phyloP scores from a whole-genome alignment of 345 rosid genomes.

The Stellera chamaejasme region DNA sequence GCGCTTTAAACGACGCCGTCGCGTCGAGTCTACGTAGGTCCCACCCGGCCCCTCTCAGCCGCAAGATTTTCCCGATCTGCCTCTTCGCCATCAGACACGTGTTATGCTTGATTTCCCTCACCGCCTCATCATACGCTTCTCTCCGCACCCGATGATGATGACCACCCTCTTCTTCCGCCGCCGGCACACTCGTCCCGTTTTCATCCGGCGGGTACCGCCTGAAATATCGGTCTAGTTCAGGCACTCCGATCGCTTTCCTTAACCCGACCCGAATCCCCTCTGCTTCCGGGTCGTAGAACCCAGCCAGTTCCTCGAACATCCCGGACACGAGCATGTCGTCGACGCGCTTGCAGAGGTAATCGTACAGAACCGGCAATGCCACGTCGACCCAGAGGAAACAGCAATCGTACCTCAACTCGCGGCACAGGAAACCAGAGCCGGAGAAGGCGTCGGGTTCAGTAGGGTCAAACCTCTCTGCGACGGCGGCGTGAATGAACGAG shows the following conservation, averaged over 20 bases:
- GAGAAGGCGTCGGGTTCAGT: slow-evolving; percentile 32
- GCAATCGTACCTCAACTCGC: slow-evolving; percentile 59
- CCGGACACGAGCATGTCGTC: slow-evolving; percentile 91
- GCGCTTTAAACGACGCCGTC: slow-evolving; percentile 41
- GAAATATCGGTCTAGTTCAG: slow-evolving; percentile 69
- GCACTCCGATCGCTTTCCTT: slow-evolving; percentile 82
- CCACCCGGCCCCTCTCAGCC: slow-evolving; percentile 59
- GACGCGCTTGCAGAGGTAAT: slow-evolving; percentile 57
- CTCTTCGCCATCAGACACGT: slow-evolving; percentile 72
- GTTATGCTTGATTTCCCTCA: slow-evolving; percentile 63
- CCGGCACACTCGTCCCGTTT: neutral
- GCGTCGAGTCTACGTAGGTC: slow-evolving; percentile 67
- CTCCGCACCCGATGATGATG: slow-evolving; percentile 27
- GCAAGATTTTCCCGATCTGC: slow-evolving; percentile 60
- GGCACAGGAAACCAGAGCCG: slow-evolving; percentile 23
- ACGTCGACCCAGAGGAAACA: slow-evolving; percentile 86
- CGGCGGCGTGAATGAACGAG: slow-evolving; percentile 66
- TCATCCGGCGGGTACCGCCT: slow-evolving; percentile 32
- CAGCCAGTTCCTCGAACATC: slow-evolving; percentile 67
- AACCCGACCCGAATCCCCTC: slow-evolving; percentile 32
- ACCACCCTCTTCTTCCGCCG: slow-evolving; percentile 11
- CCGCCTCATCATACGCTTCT: slow-evolving; percentile 55
- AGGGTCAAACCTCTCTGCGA: slow-evolving; percentile 50
- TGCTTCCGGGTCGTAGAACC: slow-evolving; percentile 32
- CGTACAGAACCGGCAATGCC: slow-evolving; percentile 45